Base-by-base conservation (phyloP, 2,329 filamentous ascomycete genomes). In the Arthrobotrys pseudoclavata region DNA sequence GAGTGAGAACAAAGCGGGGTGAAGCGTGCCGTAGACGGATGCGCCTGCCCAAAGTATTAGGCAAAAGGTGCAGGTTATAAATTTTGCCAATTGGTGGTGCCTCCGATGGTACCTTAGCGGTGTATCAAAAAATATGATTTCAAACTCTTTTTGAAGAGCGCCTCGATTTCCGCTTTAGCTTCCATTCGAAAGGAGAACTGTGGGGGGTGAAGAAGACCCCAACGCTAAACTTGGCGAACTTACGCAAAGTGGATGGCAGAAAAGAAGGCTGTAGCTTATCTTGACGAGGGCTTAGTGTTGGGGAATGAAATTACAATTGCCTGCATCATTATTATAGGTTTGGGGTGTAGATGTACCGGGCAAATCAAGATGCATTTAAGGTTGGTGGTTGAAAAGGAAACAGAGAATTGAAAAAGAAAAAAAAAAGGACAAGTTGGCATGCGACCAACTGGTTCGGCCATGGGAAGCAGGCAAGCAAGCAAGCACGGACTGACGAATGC, bases 251-350 rank as follows among this genome's bases (percentile, higher is more conserved):
- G 64, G 71, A 76, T 69, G 71, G 57, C 71, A 76, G 69, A 69
- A 76, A 69, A 69, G 57, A 76, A 69, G 71, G 64, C 64, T 76
- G 71, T 76, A 76, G 71, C 71, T 76, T 76, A 76, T 76, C 71
- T 69, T 63, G 71, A 76, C 71, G 3, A 63, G 40, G 64, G 63
- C 40, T 7, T 15, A 24, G 47, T 37, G 9, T 57, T 37, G 29
- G 52, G 52, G 52, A 57, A 57, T 57, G 26, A 57, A 64, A 57
- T 57, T 57, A 15, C 24, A 45, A 45, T 45, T 20, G 42, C 29
- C n/a, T 62, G 69, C 62, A 61, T 63, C 29, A 40, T 55, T 29
- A 34, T 63, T 47, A 68, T 61, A 50, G 31, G 42, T 61, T 45
- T 45, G 22, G 48, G 20, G 29, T 64, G 34, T 64, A 24, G 24